A percentile compares a stretch with the other conserved stretches of the same genome.
phyloP scores from a whole-genome alignment of 768 basidiomycete genomes.

The Candolleomyces aberdarensis region DNA sequence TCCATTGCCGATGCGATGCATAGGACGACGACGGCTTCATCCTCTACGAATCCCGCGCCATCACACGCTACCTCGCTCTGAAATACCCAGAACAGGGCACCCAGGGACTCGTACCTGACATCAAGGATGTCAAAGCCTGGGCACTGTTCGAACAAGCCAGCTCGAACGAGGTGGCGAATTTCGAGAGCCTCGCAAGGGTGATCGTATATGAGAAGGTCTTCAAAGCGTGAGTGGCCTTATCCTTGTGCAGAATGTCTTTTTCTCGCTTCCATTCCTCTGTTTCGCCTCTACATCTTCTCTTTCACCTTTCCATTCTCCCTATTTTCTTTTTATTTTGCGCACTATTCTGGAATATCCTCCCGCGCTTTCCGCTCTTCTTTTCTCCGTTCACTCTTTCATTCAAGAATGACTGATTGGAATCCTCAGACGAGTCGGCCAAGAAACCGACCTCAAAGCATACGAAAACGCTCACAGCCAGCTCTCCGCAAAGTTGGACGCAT shows the following conservation, averaged over 20 bases:
- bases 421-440: background rate
- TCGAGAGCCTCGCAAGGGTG: constrained; percentile 30
- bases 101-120: constrained; percentile 36
- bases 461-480: constrained; percentile 20
- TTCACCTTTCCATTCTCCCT: background rate
- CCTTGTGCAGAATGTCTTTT: background rate
- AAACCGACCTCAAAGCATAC: constrained; percentile 24
- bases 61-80: constrained; percentile 46
- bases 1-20: background rate
- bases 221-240: constrained; percentile 33
- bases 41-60: constrained; percentile 54
- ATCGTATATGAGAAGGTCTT: constrained; percentile 45
- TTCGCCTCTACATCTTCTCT: background rate
- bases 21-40: constrained; percentile 54
- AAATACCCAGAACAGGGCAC: constrained; percentile 48
- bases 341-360: background rate
- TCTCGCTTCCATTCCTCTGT: background rate
- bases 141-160: constrained; percentile 38
- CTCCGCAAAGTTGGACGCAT: constrained; percentile 36
- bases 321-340: background rate
- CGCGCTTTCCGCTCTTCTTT: too few relatives aligned
- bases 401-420: too few relatives aligned
- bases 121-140: constrained; percentile 24
- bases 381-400: too few relatives aligned
- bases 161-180: constrained; percentile 46